A percentile compares a stretch with the other conserved stretches of the same genome.
These are phyloP conservation scores for Rhododendron williamsianum DNA, from an alignment of 148 eudicot species.

Conservation along the genomic window DNA sequence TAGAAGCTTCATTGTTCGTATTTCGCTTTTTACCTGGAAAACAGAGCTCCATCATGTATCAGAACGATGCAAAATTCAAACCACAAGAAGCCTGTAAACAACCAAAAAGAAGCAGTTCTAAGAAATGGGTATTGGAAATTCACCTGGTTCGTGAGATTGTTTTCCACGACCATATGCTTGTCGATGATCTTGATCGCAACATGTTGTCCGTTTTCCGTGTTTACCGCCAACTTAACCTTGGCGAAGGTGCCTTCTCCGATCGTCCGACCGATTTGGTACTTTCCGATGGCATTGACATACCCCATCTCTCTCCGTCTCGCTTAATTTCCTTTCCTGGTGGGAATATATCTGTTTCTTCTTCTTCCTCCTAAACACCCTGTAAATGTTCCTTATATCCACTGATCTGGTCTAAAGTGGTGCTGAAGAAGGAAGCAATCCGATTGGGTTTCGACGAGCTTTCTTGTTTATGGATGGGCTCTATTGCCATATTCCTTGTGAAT, in stretches of 20 bases:
- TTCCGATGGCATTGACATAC: slow-evolving; percentile 30
- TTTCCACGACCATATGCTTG: slow-evolving; percentile 37
- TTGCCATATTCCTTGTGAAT: background rate
- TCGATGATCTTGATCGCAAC: slow-evolving; percentile 61
- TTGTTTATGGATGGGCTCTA: background rate
- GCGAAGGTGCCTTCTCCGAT: slow-evolving; percentile 60
- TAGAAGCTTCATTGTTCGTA: slow-evolving; percentile 51
- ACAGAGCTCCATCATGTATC: background rate
- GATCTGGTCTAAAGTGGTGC: background rate
- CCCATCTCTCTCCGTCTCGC: slow-evolving; percentile 20
- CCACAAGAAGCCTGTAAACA: background rate
- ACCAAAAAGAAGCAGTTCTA: background rate
- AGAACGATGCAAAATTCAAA: background rate
- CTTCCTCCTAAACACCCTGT: slow-evolving; percentile 1
- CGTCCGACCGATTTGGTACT: slow-evolving; percentile 41
- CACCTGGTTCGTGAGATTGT: slow-evolving; percentile 48
- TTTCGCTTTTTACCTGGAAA: slow-evolving; percentile 42
- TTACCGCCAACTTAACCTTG: slow-evolving; percentile 43
- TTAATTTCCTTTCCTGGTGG: background rate
- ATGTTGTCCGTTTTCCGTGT: slow-evolving; percentile 23
- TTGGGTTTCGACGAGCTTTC: background rate
- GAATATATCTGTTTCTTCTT: background rate
- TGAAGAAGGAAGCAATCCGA: background rate
- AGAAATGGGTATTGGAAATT: background rate
- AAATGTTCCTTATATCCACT: slow-evolving; percentile 7